phyloP scores from a whole-genome alignment of 495 filamentous ascomycete species.

The Penicillium cinerascens region DNA sequence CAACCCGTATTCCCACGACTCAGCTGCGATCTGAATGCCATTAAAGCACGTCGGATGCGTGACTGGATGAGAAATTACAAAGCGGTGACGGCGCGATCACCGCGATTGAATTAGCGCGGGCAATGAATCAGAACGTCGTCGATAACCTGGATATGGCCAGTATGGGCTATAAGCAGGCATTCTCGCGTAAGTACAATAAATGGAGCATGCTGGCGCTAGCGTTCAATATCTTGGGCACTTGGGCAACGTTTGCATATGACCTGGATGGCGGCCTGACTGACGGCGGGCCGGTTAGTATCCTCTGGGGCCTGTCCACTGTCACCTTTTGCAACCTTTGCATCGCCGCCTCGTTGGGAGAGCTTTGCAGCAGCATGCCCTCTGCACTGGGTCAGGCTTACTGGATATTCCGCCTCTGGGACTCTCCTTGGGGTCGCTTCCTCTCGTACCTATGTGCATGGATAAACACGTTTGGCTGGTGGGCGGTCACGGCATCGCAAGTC shows the following conservation, averaged over 20 bases:
- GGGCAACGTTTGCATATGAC: constrained; percentile 46
- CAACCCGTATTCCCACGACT: no score
- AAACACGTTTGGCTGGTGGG: constrained; percentile 50
- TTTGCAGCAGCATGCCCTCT: constrained; percentile 46
- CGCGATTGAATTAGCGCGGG: no score
- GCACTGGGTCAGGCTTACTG: constrained; percentile 46
- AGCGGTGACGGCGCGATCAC: no score
- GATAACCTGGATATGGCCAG: no score
- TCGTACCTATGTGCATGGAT: constrained; percentile 50
- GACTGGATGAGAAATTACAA: no score
- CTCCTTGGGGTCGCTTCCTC: constrained; percentile 31
- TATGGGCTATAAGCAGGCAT: no score
- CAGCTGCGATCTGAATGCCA: no score
- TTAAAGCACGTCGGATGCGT: no score
- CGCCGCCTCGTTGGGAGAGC: constrained; percentile 42
- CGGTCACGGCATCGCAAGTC: constrained; percentile 41
- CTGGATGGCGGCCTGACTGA: constrained; percentile 41
- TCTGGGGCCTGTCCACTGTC: constrained; percentile 45
- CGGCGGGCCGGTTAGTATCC: constrained; percentile 42
- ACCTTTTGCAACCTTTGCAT: constrained; percentile 44
- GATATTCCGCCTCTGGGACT: constrained; percentile 39
- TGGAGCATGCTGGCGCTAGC: constrained; percentile 45
- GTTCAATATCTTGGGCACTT: constrained; percentile 48
- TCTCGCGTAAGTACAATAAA: no score
- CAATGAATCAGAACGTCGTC: no score